These are phyloP conservation scores for Ogataea wickerhamii DNA, from an alignment of 805 yeast species.

Conservation along the genomic window DNA sequence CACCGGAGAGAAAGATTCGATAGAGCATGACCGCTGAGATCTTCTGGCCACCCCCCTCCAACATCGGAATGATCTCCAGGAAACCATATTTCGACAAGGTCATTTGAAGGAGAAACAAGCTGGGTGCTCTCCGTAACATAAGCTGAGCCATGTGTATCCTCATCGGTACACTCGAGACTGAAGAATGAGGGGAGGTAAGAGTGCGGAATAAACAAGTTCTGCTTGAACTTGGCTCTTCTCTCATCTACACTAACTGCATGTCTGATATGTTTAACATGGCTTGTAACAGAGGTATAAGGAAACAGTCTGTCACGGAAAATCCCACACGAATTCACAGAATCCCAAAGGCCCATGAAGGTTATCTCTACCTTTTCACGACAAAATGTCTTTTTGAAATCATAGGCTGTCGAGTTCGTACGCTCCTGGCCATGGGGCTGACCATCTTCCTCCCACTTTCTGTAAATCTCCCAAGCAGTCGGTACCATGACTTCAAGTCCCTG, in stretches of 20 bases:
- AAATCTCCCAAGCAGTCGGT: conserved; percentile 59
- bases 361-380: conserved; percentile 41
- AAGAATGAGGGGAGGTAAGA: conserved; percentile 32
- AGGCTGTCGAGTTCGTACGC: conserved; percentile 44
- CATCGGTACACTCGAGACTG: conserved; percentile 11
- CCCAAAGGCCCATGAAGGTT: conserved; percentile 65
- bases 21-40: conserved; percentile 39
- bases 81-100: conserved; percentile 57
- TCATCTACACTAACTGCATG: conserved; percentile 70
- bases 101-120: conserved; percentile 20
- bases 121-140: conserved; percentile 15
- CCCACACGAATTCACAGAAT: conserved; percentile 67
- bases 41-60: conserved; percentile 65
- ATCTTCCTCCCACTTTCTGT: conserved; percentile 56
- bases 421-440: conserved; percentile 44
- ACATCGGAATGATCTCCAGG: conserved; percentile 68
- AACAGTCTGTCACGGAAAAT: conserved; percentile 53
- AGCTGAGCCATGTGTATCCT: conserved; percentile 4
- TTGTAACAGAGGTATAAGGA: conserved; percentile 51
- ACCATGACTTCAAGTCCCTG: conserved; percentile 54
- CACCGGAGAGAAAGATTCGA: conserved; percentile 56
- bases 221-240: conserved; percentile 60
- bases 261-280: conserved; percentile 54
- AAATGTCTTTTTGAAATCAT: conserved; percentile 54
- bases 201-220: conserved; percentile 47